phyloP scores from a whole-genome alignment of 306 rosid species.

The Quercus parvula region DNA sequence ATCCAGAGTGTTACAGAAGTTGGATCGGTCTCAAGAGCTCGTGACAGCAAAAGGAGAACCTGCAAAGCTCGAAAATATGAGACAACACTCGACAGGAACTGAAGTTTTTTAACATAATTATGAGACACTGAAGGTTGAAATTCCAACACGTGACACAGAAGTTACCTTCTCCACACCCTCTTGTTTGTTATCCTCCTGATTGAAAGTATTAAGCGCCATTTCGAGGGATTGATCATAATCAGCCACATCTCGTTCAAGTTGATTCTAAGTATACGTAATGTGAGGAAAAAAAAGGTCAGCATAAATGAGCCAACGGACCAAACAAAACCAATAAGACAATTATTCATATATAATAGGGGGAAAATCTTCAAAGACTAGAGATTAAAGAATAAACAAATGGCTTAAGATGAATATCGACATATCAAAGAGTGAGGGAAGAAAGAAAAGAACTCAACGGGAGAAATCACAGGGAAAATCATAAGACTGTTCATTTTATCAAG shows the following conservation, averaged over 20 bases:
- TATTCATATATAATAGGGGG: not conserved
- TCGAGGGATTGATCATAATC: constrained; percentile 80
- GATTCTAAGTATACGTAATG: constrained; percentile 54
- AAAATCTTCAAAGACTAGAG: constrained; percentile 19
- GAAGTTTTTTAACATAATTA: constrained; percentile 1
- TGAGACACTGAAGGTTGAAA: constrained; percentile 8
- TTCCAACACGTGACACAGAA: constrained; percentile 4
- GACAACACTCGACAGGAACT: constrained; percentile 1
- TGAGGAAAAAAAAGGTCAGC: constrained; percentile 33
- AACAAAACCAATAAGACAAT: not conserved
- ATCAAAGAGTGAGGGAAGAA: not conserved
- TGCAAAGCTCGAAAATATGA: constrained; percentile 38
- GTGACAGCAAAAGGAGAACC: constrained; percentile 79
- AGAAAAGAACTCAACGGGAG: not conserved
- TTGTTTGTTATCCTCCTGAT: constrained; percentile 62
- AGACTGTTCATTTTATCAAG: not conserved
- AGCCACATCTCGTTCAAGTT: constrained; percentile 51
- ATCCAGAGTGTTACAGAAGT: constrained; percentile 64
- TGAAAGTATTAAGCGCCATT: constrained; percentile 68
- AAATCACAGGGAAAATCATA: not conserved
- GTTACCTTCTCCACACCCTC: constrained; percentile 80
- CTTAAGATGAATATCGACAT: not conserved
- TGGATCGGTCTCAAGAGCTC: constrained; percentile 78
- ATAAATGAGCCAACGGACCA: not conserved
- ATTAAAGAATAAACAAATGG: constrained; percentile 8